Evolutionary conservation across 2,329 filamentous ascomycete species (phyloP), one percentile per base, ranked within the genome.

Genomic region (Ascochyta pisi): DNA sequence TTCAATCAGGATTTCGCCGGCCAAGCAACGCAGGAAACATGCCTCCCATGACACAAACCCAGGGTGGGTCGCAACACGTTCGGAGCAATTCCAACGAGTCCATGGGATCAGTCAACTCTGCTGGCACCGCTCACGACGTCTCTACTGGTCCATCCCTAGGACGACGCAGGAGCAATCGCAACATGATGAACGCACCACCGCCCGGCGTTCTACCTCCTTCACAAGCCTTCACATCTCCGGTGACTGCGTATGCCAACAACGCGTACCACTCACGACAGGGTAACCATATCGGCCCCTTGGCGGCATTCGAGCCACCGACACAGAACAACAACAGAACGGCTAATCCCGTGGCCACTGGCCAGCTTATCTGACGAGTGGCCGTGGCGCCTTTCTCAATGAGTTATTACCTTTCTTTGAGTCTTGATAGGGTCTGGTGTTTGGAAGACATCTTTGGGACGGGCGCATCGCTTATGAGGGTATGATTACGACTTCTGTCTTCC

Each of bases 101-200:
- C 3, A 59, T 64, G 26, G 64, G 61, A 38, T 73, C 73, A 2
- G 64, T 61, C 15, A 65, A 58, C 29, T 74, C 72, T n/a, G 63
- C 71, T 3, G 62, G 66, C 13, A 71, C 69, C 5, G 58, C 65
- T n/a, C 66, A 67, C 38, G 61, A 57, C 38, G 60, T 58, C 29
- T 62, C 68, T 15, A 50, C 69, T 23, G 71, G 71, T 13, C 69
- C 73, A 33, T 64, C 59, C 16, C 65, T 76, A 10, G 60, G 60
- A 29, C 66, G 74, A 19, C 66, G 73, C 39, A 69, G 71, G 49
- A 76, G 74, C 63, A 75, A 66, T 45, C 73, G 73, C 37, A 73
- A 69, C 47, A 71, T 73, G 39, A 64, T 65, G 12, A 65, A 60
- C 22, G 62, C 61, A 10, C 58, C 66, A 29, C 62, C 67, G 24